Conservation (phyloP, 2,329 filamentous ascomycete species). For the Lecanicillium sp. region DNA sequence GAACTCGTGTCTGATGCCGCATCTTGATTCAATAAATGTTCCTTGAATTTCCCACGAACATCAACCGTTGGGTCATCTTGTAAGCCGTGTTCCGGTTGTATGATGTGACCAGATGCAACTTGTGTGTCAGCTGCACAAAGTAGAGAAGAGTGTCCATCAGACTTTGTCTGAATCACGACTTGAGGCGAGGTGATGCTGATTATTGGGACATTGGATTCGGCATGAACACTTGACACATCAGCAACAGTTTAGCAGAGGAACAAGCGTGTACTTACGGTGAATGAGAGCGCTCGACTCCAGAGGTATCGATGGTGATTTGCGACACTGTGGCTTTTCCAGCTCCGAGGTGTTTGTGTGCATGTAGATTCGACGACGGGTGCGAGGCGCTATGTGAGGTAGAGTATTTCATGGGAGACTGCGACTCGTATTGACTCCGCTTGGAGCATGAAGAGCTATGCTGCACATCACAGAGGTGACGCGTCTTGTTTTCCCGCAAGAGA, state of each 20-base stretch:
- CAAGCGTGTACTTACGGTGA: too few species aligned
- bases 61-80: slow-evolving; percentile 5
- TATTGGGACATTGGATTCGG: neutral
- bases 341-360: too few species aligned
- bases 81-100: slow-evolving; percentile 9
- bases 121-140: slow-evolving; percentile 1
- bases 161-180: neutral
- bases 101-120: slow-evolving; percentile 7
- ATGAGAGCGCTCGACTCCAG: too few species aligned
- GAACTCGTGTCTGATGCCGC: neutral
- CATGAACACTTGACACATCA: neutral
- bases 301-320: too few species aligned
- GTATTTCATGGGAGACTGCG: slow-evolving; percentile 20
- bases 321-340: too few species aligned
- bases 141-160: neutral
- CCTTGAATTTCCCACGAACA: neutral
- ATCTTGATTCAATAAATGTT: slow-evolving; percentile 5
- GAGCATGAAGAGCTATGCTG: slow-evolving; percentile 1
- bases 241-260: neutral
- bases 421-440: slow-evolving; percentile 18
- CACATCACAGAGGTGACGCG: too few species aligned
- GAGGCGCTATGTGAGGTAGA: neutral
- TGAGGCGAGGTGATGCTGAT: slow-evolving; percentile 9
- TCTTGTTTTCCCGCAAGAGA: slow-evolving; percentile 22
- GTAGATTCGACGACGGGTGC: neutral